phyloP scores from a whole-genome alignment of 176 grass and related monocot species.

The Carex myosuroides region DNA sequence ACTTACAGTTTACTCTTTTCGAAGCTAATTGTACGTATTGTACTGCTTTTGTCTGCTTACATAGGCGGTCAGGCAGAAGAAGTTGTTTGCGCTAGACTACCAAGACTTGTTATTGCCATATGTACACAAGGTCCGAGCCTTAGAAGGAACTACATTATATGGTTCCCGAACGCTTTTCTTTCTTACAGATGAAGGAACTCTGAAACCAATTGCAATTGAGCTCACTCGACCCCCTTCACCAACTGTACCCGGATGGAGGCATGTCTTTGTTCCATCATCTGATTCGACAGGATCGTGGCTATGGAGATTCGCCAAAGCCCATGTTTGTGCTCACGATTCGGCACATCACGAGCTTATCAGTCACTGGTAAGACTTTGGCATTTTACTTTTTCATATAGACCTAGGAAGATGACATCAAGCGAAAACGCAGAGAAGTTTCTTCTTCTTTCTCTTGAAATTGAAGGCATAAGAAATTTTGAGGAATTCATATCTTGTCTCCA shows the following conservation, averaged over 20 bases:
- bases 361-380: slow-evolving; percentile 37
- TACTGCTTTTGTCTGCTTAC: not conserved
- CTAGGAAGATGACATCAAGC: too few relatives aligned
- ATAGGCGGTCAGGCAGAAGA: slow-evolving; percentile 47
- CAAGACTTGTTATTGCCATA: slow-evolving; percentile 76
- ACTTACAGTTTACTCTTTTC: not conserved
- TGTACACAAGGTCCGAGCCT: slow-evolving; percentile 61
- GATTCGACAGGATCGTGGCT: slow-evolving; percentile 55
- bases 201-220: slow-evolving; percentile 69
- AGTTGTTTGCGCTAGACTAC: slow-evolving; percentile 69
- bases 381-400: too few relatives aligned
- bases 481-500: not conserved
- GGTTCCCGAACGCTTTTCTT: slow-evolving; percentile 78
- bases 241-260: slow-evolving; percentile 42
- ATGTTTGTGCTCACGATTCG: slow-evolving; percentile 72
- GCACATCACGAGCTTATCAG: slow-evolving; percentile 72
- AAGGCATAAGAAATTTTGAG: not conserved
- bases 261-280: slow-evolving; percentile 43
- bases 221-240: slow-evolving; percentile 51
- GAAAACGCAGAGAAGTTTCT: too few relatives aligned
- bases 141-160: slow-evolving; percentile 53
- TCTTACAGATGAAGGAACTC: slow-evolving; percentile 49
- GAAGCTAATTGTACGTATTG: not conserved
- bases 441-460: too few relatives aligned
- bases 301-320: slow-evolving; percentile 67